Base-by-base conservation (phyloP, 73 alveolate species). In the Stentor roeselii region DNA sequence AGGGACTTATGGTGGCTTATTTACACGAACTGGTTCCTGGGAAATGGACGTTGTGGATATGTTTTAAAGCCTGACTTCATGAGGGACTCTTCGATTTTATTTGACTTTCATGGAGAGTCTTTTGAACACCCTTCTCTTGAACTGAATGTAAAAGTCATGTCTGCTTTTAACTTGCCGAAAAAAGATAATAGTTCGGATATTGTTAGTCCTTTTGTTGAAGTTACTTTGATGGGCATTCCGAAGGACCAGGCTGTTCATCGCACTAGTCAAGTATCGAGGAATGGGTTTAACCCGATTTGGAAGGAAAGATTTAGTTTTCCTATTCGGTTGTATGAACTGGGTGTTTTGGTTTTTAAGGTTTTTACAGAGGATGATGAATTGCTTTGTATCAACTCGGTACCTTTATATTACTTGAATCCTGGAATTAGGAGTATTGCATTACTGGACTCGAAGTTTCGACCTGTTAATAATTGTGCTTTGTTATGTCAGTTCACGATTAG, bases 31-130 rank as follows among this genome's bases (percentile, higher is more conserved):
- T 82, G 87, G 38, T 97, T 95, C 89, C 83, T 78, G 82, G 77
- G 90, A 42, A 95, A 97, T 86, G 96, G 96, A 50, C 94, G 95
- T 14, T 86, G 39, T 42, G 99, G 99, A 3, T 97, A 97, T 88
- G 88, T 97, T 27, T 88, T 94, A 60, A 97, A 97, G 78, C 98
- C 99, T 3, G 82, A 86, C 21, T 89, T 60, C 77, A 39, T 86
- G 89, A 76, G 90, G 61, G 59, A 39, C 59, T 60, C 42, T 6
- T 60, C 82, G 11, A 75, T 39, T 32, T 35, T 59, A 32, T 38
- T 39, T 27, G 60, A 80, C 80, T 58, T 35, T 15, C 85, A 83
- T 14, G 78, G 85, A 0, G 82, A 60, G 30, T 42, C 59, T 31
- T 39, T 36, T 35, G 36, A 60, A 39, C 37, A 59, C 30, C 84